phyloP scores from a whole-genome alignment of 495 filamentous ascomycete species.

The Tuber melanosporum region DNA sequence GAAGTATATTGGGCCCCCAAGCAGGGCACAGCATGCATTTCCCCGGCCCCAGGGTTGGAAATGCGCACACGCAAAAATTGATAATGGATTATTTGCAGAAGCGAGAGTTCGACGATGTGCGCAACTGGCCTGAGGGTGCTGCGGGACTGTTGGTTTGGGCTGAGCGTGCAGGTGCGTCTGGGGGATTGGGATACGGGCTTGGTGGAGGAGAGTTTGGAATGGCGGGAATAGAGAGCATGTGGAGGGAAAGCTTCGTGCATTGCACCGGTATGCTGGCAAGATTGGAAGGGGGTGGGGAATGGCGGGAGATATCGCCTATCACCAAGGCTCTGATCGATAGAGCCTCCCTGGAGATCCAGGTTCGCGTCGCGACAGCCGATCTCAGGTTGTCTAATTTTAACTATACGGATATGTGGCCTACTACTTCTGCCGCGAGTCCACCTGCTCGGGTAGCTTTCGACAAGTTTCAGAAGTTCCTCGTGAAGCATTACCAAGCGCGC shows the following conservation, averaged over 20 bases:
- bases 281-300: slow-evolving; percentile 54
- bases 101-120: slow-evolving; percentile 60
- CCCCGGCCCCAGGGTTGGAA: slow-evolving; percentile 34
- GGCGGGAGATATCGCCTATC: slow-evolving; percentile 53
- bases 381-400: slow-evolving; percentile 54
- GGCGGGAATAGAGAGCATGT: slow-evolving; percentile 56
- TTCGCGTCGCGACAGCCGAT: slow-evolving; percentile 57
- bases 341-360: slow-evolving; percentile 56
- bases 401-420: slow-evolving; percentile 59
- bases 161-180: slow-evolving; percentile 49
- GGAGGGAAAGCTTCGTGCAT: slow-evolving; percentile 62
- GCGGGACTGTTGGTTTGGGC: slow-evolving; percentile 60
- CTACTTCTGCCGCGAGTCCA: slow-evolving; percentile 35
- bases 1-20: slow-evolving; percentile 28
- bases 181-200: slow-evolving; percentile 29
- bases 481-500: slow-evolving; percentile 50
- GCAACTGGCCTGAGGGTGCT: slow-evolving; percentile 56
- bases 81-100: slow-evolving; percentile 55
- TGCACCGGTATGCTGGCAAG: slow-evolving; percentile 57
- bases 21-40: slow-evolving; percentile 21
- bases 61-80: slow-evolving; percentile 25
- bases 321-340: slow-evolving; percentile 60
- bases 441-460: slow-evolving; percentile 50
- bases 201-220: slow-evolving; percentile 32
- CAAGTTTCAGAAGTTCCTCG: slow-evolving; percentile 53